These are phyloP conservation scores for Dunaliella primolecta DNA, from an alignment of 139 green algal species.

Conservation along the genomic window DNA sequence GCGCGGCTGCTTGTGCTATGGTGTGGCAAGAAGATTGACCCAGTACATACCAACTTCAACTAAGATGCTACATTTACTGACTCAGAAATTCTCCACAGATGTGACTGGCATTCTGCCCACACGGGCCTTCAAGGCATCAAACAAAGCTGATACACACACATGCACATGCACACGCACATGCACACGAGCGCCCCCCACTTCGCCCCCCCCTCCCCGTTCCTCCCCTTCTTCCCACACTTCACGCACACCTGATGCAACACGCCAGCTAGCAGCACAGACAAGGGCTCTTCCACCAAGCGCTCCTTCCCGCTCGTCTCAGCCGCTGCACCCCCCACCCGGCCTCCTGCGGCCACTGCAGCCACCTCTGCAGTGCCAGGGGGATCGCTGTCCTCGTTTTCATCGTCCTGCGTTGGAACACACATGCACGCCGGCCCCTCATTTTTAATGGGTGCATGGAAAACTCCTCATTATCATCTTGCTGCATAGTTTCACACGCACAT, in stretches of 20 bases:
- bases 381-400: background rate
- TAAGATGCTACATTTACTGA: no score
- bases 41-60: no score
- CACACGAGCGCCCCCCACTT: background rate
- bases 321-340: constrained; percentile 16
- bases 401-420: no score
- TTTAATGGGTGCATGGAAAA: no score
- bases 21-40: background rate
- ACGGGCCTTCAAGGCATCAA: no score
- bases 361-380: constrained; percentile 6
- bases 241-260: constrained; percentile 17
- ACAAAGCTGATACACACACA: background rate
- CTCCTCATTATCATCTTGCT: background rate
- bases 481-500: background rate
- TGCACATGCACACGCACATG: background rate
- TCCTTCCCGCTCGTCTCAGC: constrained; percentile 22
- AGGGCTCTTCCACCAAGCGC: background rate
- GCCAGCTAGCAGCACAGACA: constrained; percentile 24
- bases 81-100: no score
- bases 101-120: no score
- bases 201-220: no score
- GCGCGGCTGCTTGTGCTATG: no score
- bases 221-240: background rate
- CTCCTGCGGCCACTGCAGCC: constrained; percentile 25
- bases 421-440: no score